Evolutionary conservation across 768 basidiomycete species (phyloP), one percentile per base, ranked within the genome.

Genomic region (Ephemerocybe angulata): DNA sequence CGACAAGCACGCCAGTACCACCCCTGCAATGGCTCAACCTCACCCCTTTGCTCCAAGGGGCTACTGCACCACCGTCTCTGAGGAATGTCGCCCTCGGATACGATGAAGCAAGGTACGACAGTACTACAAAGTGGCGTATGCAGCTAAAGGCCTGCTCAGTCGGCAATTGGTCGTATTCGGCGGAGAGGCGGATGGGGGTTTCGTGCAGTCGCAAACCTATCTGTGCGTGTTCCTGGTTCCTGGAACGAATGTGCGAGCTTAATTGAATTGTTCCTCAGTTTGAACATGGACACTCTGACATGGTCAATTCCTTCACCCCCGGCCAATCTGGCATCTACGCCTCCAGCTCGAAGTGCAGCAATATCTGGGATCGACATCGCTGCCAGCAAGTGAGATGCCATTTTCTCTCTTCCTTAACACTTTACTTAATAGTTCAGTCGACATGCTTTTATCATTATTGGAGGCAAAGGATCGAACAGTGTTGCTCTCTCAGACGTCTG

Each of bases 11-110:
- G 33, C 73, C 83, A 3, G 71, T 85, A 6, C 85, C 86, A 24
- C 85, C 85, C 37, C 72, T 87, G 3, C 85, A 88, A 69, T 87
- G 85, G 90, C 81, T 92, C 65, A 88, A 89, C 67, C 72, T 91
- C 61, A 80, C 86, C 4, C 57, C 60, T 59, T 71, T 83, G 50
- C 71, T 87, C 40, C 70, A 69, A 28, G 87, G 87, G 29, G 66
- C 85, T 1, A 53, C 79, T 3, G 68, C 73, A 1, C 82, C 87
- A 6, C 84, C 85, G 6, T 79, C 83, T 29, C 75, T 90, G 59
- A 86, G 83, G 67, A 85, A 88, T 62, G 82, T 87, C 6, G 77
- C 85, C 30, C 83, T 92, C 59, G 90, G 87, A 13, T 82, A 80
- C 54, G 77, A 81, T 59, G 77, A 79, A 44, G 65, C 62, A 30